Evolutionary conservation across 768 basidiomycete genomes (phyloP).

Genomic region (Xanthoconium stramineum): DNA sequence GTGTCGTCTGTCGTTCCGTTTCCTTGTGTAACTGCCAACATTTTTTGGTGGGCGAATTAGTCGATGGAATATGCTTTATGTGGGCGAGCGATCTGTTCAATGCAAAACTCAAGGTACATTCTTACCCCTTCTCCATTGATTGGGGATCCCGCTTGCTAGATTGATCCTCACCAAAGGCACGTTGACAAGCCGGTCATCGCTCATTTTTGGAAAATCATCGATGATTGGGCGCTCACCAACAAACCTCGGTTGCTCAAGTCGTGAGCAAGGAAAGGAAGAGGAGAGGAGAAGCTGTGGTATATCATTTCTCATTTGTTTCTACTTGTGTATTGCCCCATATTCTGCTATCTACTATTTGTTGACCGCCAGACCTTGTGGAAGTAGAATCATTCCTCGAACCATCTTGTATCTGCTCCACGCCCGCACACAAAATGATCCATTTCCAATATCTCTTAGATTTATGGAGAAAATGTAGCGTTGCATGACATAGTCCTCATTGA

Average conservation of each 20-base stretch:
- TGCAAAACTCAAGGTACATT: constrained; percentile 73
- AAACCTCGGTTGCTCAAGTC: constrained; percentile 71
- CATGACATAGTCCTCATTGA: neutral
- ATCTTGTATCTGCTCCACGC: no score
- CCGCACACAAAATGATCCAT: neutral
- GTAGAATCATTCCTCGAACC: no score
- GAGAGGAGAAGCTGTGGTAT: no score
- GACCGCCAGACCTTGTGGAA: no score
- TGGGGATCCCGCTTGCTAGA: constrained; percentile 42
- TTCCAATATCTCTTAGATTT: constrained; percentile 5
- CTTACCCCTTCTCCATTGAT: no score
- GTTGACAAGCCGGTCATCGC: constrained; percentile 93
- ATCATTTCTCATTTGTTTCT: neutral
- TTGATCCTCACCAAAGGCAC: constrained; percentile 82
- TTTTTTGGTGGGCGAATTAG: constrained; percentile 38
- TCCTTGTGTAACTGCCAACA: no score
- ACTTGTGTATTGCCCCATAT: neutral
- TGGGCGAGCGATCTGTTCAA: constrained; percentile 92
- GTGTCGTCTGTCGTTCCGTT: neutral
- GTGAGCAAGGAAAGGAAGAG: no score
- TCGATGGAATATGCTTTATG: constrained; percentile 91
- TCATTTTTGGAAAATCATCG: constrained; percentile 89
- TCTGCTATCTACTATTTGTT: no score
- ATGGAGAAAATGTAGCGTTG: neutral
- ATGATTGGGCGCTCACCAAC: constrained; percentile 67